Conservation (phyloP, 2,329 filamentous ascomycete genomes). For the Harringtonia aguacate region DNA sequence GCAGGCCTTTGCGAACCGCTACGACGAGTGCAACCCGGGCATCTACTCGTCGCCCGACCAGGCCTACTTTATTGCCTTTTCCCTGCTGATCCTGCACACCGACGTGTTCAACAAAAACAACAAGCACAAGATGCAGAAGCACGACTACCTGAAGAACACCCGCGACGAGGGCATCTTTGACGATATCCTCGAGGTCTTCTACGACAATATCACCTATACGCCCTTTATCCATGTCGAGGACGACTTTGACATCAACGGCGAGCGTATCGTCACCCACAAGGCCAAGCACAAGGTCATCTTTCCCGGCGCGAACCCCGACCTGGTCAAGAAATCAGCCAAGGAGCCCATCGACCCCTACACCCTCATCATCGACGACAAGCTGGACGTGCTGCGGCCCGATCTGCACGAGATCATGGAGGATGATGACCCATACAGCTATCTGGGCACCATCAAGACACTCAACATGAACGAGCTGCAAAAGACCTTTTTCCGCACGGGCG, state of each 20-base stretch:
- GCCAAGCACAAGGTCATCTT: conserved; percentile 61
- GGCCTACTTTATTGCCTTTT: conserved; percentile 98
- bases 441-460: conserved; percentile 63
- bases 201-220: conserved; percentile 97
- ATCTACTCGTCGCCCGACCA: conserved; percentile 87
- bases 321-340: conserved; percentile 53
- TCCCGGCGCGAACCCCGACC: conserved; percentile 52
- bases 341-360: conserved; percentile 95
- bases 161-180: conserved; percentile 85
- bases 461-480: conserved; percentile 76
- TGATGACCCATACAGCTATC: conserved; percentile 84
- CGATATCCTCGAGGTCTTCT: conserved; percentile 90
- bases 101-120: conserved; percentile 99
- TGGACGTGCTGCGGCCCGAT: conserved; percentile 73
- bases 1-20: conserved; percentile 89
- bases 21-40: conserved; percentile 96
- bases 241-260: conserved; percentile 68
- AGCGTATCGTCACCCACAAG: conserved; percentile 61
- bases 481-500: conserved; percentile 82
- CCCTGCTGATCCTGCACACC: conserved; percentile 88
- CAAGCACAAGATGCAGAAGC: conserved; percentile 96
- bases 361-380: conserved; percentile 79
- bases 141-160: conserved; percentile 92
- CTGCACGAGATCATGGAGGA: conserved; percentile 87
- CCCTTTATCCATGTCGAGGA: conserved; percentile 98